phyloP scores from a whole-genome alignment of 2,329 filamentous ascomycete species.

The Ophiosphaerella herpotricha region DNA sequence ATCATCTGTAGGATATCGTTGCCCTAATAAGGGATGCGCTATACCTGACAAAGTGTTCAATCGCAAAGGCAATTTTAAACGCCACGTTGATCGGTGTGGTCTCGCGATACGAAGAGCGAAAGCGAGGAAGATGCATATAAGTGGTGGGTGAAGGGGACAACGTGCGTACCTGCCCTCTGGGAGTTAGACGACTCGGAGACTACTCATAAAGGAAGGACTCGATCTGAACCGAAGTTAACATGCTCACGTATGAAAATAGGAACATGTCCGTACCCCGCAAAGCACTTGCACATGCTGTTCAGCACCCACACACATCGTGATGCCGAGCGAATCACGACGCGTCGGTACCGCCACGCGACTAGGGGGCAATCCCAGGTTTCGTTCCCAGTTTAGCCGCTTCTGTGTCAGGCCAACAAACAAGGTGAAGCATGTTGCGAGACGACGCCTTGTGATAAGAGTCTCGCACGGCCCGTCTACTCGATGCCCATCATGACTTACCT shows the following conservation, averaged over 20 bases:
- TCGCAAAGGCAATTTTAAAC: background rate
- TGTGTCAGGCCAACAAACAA: no score
- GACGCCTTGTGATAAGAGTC: background rate
- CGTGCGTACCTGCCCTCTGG: no score
- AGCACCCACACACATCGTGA: background rate
- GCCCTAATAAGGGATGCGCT: background rate
- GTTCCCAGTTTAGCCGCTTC: no score
- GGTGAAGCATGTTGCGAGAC: background rate
- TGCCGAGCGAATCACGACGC: background rate
- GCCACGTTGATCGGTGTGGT: background rate
- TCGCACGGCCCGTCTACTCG: background rate
- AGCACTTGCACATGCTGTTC: background rate
- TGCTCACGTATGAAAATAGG: background rate
- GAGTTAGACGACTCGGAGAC: no score
- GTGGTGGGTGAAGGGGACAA: no score
- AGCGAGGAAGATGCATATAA: no score
- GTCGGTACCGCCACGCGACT: background rate
- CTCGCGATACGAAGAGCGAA: no score
- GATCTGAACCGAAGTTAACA: no score
- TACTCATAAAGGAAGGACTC: no score
- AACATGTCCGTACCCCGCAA: conserved; percentile 3
- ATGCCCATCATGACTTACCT: no score
- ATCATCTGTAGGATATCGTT: background rate
- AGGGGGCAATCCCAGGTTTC: background rate
- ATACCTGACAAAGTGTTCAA: background rate